phyloP scores from a whole-genome alignment of 1,139 yeast species.

The Suhomyces maxii region DNA sequence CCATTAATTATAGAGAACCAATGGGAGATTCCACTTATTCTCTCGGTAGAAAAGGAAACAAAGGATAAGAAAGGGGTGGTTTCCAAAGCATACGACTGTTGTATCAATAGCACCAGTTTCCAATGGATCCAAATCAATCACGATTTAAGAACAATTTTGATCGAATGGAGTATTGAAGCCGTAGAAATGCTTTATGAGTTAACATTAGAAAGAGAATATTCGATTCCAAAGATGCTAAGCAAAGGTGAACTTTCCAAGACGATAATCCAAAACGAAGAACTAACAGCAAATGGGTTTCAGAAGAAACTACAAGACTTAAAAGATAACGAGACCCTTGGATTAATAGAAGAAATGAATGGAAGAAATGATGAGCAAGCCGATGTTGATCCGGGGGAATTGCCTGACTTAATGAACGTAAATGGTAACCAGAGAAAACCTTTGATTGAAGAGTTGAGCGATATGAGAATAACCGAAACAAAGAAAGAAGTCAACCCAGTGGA shows the following conservation, averaged over 20 bases:
- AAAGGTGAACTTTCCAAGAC: constrained; percentile 55
- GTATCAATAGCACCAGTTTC: constrained; percentile 61
- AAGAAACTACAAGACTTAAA: constrained; percentile 33
- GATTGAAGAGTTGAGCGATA: constrained; percentile 41
- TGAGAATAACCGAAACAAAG: constrained; percentile 17
- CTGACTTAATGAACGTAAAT: constrained; percentile 20
- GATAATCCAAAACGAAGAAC: constrained; percentile 32
- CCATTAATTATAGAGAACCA: constrained; percentile 66
- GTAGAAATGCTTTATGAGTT: constrained; percentile 52
- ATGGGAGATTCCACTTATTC: constrained; percentile 84
- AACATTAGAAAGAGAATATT: constrained; percentile 43
- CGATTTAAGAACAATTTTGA: constrained; percentile 48
- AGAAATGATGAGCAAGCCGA: constrained; percentile 16
- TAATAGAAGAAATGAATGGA: constrained; percentile 39
- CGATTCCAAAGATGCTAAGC: constrained; percentile 60
- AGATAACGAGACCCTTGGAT: constrained; percentile 40
- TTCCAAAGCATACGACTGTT: constrained; percentile 74
- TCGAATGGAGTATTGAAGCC: constrained; percentile 69
- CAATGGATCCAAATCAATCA: constrained; percentile 59
- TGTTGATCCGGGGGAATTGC: constrained; percentile 17
- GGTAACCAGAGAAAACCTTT: constrained; percentile 25
- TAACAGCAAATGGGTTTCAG: constrained; percentile 34
- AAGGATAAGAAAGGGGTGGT: constrained; percentile 68
- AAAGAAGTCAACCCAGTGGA: background rate
- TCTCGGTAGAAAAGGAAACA: constrained; percentile 55